Base-by-base conservation (phyloP, 176 grass and related monocot genomes). In the Oropetium thomaeum region DNA sequence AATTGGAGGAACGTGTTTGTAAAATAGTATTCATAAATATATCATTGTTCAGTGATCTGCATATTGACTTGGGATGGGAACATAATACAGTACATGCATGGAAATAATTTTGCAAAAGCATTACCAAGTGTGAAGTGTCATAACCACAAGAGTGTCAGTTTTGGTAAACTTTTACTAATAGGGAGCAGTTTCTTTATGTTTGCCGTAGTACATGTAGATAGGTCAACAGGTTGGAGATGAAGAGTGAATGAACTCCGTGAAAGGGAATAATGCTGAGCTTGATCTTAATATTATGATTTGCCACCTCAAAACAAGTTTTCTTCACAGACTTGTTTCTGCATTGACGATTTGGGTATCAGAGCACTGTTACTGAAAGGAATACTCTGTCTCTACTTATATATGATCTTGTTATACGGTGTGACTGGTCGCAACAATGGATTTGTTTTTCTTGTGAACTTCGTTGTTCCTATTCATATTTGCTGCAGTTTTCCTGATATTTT, bases 21-120 rank as follows among this genome's bases (percentile, higher is more conserved):
- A 38, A 49, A 83, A 62, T 78, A 68, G 3, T 8, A 7, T 53
- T 67, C 61, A 67, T 67, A 68, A 60, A 32, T 27, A 74, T 25
- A 65, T 55, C 6, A 45, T 32, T 65, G 40, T 23, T 65, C n/a
- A 75, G 0, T 55, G 61, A 12, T n/a, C 0, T 57, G 31, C 37
- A 28, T 14, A 16, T 65, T 77, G 20, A 76, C 45, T 77, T 71
- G 29, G 10, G 34, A 41, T 58, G 16, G 7, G 5, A 68, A 47
- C 54, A 17, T 77, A 19, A 1, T 7, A 12, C 43, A 82, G 15
- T 68, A 40, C 51, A 67, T 47, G 66, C 49, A 20, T 25, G 65
- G 19, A 49, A 60, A 51, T 31, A 19, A 75, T 55, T 1, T 20
- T 41, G 26, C 6, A 27, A 55, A 62, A 26, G 63, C 26, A 2